Evolutionary conservation across 1,139 yeast genomes (phyloP), one percentile per base, ranked within the genome.

Genomic region (Protomyces lactucae-debilis): DNA sequence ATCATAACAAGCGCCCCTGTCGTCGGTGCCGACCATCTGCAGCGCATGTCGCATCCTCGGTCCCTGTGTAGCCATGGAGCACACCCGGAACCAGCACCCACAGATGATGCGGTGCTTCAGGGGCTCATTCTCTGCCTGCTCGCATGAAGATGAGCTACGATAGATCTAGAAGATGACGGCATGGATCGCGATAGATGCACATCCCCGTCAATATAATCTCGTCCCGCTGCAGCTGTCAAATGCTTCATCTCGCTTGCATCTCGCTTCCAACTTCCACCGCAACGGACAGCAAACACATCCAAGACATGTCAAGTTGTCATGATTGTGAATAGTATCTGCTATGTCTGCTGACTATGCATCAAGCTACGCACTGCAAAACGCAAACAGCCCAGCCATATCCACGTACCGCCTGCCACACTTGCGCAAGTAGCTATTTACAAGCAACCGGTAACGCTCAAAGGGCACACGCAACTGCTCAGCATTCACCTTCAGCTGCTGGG

Each of bases 361-460:
- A 3, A n/a, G 16, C 18, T 25, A 43, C 8, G 32, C 32, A 28
- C 32, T 28, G 25, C 57, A 45, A 21, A 69, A 69, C 10, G 66
- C 68, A 75, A 93, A 93, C 45, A 91, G 86, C 43, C 84, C 79
- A 8, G 86, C 86, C 90, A 93, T 86, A 72, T 90, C 90, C 55
- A 93, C 97, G 74, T 86, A 92, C 64, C 97, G 82, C 70, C 97
- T 86, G 12, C 97, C 98, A 76, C 95, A 88, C 69, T 88, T 88
- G 63, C 80, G 79, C 72, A 93, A 77, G 71, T 93, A 93, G 75
- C 86, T 86, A 68, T 84, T 83, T 0, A 88, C 87, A 5, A 90
- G 86, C n/a, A 78, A 78, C 60, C 83, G 80, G 69, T 85, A 81
- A 12, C 76, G 71, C n/a, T 75, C 81, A 72, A 92, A 87, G 43